phyloP scores from a whole-genome alignment of 768 basidiomycete genomes.

The Mycena epipterygia region DNA sequence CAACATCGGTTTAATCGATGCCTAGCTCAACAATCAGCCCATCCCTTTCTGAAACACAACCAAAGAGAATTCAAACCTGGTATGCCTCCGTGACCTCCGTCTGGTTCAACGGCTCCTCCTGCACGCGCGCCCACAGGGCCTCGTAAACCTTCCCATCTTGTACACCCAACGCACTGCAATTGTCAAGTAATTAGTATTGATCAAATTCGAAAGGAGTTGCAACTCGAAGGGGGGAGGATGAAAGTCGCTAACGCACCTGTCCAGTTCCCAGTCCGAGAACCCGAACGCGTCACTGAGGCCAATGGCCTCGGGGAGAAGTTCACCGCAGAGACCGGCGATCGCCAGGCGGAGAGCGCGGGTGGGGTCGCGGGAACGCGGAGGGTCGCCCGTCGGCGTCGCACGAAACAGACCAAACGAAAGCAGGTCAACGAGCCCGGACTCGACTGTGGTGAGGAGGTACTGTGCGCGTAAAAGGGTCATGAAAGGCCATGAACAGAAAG shows the following conservation, averaged over 20 bases:
- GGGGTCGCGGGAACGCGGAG: conserved; percentile 51
- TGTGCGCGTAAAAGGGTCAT: too few relatives aligned
- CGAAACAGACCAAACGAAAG: conserved; percentile 67
- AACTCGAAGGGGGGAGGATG: too few relatives aligned
- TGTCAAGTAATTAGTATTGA: background rate
- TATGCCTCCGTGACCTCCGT: conserved; percentile 68
- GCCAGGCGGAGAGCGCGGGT: conserved; percentile 63
- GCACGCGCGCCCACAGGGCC: conserved; percentile 70
- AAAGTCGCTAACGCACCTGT: conserved; percentile 58
- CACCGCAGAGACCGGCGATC: conserved; percentile 62
- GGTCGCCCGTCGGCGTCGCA: conserved; percentile 19
- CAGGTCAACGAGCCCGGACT: conserved; percentile 69
- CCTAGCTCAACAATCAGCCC: conserved; percentile 36
- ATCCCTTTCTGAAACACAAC: background rate
- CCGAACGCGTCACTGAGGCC: conserved; percentile 81
- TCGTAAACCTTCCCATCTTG: conserved; percentile 78
- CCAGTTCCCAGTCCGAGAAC: conserved; percentile 81
- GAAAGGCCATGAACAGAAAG: background rate
- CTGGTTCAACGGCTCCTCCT: conserved; percentile 72
- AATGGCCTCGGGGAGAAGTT: conserved; percentile 73
- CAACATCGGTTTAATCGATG: conserved; percentile 67
- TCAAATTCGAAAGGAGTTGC: background rate
- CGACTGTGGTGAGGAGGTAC: conserved; percentile 73
- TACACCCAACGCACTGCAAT: conserved; percentile 71
- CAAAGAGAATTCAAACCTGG: conserved; percentile 51